Evolutionary conservation across 768 basidiomycete genomes (phyloP).

Genomic region (Hericium coralloides): DNA sequence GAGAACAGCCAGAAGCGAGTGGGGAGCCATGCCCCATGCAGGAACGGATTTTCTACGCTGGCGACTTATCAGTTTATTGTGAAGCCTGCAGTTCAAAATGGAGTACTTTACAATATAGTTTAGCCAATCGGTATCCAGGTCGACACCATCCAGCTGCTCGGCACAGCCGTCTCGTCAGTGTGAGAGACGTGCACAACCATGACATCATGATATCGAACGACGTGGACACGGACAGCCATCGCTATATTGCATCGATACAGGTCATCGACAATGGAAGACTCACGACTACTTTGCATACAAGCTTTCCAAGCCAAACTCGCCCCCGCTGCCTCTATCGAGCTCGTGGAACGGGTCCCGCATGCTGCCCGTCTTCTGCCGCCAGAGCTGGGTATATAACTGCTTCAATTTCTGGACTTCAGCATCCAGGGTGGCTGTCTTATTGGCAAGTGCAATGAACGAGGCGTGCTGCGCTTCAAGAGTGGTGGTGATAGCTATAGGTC

Average conservation of each 20-base stretch:
- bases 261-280: neutral
- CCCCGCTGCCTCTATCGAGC: slow-evolving; percentile 26
- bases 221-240: too few relatives aligned
- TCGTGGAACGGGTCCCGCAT: slow-evolving; percentile 75
- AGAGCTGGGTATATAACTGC: slow-evolving; percentile 63
- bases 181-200: too few relatives aligned
- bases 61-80: too few relatives aligned
- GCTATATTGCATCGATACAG: neutral
- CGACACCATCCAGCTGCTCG: too few relatives aligned
- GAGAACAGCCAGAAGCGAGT: too few relatives aligned
- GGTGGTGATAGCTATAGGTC: slow-evolving; percentile 50
- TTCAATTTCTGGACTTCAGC: slow-evolving; percentile 73
- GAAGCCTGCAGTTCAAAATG: too few relatives aligned
- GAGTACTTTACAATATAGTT: too few relatives aligned
- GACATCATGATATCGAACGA: too few relatives aligned
- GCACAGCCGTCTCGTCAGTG: too few relatives aligned
- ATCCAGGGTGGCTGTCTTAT: slow-evolving; percentile 66
- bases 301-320: slow-evolving; percentile 42
- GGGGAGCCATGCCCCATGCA: too few relatives aligned
- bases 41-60: too few relatives aligned
- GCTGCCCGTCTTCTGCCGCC: slow-evolving; percentile 74
- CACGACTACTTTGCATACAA: slow-evolving; percentile 29
- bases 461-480: slow-evolving; percentile 76
- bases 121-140: too few relatives aligned
- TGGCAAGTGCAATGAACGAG: slow-evolving; percentile 69